Conservation (phyloP, 2,329 filamentous ascomycete genomes). For the Pseudocercospora fuligena region DNA sequence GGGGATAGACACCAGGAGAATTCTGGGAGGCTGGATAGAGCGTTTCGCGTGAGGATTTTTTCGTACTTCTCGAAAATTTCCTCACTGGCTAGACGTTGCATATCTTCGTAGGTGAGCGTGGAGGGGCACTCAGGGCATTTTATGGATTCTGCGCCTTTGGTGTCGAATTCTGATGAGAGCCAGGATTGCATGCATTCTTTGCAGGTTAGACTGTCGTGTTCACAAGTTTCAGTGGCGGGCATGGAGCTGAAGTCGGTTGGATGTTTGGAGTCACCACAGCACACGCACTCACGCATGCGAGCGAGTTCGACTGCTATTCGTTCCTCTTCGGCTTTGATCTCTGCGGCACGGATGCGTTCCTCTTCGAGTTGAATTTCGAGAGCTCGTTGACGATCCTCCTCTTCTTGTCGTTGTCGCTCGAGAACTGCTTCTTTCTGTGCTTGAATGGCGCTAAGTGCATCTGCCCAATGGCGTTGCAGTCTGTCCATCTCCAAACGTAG, state of each 20-base stretch:
- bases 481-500: slow-evolving; percentile 10
- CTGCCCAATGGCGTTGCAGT: slow-evolving; percentile 18
- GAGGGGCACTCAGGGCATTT: slow-evolving; percentile 59
- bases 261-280: slow-evolving; percentile 43
- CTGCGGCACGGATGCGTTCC: background rate
- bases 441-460: slow-evolving; percentile 12
- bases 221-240: slow-evolving; percentile 42
- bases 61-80: slow-evolving; percentile 56
- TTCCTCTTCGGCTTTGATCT: slow-evolving; percentile 20
- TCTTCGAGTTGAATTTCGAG: slow-evolving; percentile 14
- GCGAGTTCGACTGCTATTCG: slow-evolving; percentile 25
- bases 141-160: slow-evolving; percentile 53
- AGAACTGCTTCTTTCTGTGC: slow-evolving; percentile 20
- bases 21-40: slow-evolving; percentile 49
- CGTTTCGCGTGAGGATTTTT: slow-evolving; percentile 49
- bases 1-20: slow-evolving; percentile 60
- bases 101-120: slow-evolving; percentile 50
- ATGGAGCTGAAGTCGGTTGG: slow-evolving; percentile 40
- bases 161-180: slow-evolving; percentile 44
- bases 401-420: slow-evolving; percentile 12
- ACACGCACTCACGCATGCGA: slow-evolving; percentile 38
- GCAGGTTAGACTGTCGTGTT: slow-evolving; percentile 44
- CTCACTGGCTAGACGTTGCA: slow-evolving; percentile 52
- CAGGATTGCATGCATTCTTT: slow-evolving; percentile 45
- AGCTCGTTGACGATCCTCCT: slow-evolving; percentile 17